phyloP scores from a whole-genome alignment of 768 basidiomycete genomes.

The Mycena pura region DNA sequence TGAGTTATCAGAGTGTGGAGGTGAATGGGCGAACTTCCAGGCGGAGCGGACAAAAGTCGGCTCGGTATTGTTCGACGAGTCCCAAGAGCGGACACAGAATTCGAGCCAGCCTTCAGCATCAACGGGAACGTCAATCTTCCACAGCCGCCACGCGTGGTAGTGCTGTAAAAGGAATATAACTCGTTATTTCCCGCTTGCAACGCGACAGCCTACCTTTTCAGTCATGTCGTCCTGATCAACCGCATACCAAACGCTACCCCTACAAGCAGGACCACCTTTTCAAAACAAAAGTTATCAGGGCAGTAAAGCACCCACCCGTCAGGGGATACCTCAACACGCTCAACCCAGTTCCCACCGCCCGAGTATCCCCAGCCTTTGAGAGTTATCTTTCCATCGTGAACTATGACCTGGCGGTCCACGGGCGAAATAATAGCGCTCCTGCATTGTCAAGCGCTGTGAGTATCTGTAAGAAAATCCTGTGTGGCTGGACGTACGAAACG shows the following conservation, averaged over 20 bases:
- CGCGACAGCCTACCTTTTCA: constrained; percentile 44
- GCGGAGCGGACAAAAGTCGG: constrained; percentile 61
- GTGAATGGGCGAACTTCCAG: constrained; percentile 52
- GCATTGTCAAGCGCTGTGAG: too few relatives aligned
- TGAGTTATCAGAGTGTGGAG: too few relatives aligned
- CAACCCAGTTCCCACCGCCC: constrained; percentile 60
- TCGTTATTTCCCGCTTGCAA: not conserved
- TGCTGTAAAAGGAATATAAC: constrained; percentile 38
- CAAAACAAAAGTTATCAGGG: not conserved
- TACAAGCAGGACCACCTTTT: constrained; percentile 19
- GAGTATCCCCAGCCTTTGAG: constrained; percentile 53
- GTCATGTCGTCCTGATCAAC: constrained; percentile 54
- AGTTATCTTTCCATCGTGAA: constrained; percentile 55
- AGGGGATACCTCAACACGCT: constrained; percentile 60
- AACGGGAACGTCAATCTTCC: constrained; percentile 57
- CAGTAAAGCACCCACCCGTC: constrained; percentile 44
- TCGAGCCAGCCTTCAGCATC: constrained; percentile 65
- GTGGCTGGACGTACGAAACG: constrained; percentile 51
- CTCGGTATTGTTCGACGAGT: constrained; percentile 64
- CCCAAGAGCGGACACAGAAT: constrained; percentile 62
- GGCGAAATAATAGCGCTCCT: constrained; percentile 59
- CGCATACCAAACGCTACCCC: constrained; percentile 58
- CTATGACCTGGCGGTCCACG: constrained; percentile 49
- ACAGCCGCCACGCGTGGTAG: constrained; percentile 61
- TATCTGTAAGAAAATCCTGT: not conserved